Base-by-base conservation (phyloP, 1,284 basidiomycete genomes). In the Microstroma glucosiphilum region DNA sequence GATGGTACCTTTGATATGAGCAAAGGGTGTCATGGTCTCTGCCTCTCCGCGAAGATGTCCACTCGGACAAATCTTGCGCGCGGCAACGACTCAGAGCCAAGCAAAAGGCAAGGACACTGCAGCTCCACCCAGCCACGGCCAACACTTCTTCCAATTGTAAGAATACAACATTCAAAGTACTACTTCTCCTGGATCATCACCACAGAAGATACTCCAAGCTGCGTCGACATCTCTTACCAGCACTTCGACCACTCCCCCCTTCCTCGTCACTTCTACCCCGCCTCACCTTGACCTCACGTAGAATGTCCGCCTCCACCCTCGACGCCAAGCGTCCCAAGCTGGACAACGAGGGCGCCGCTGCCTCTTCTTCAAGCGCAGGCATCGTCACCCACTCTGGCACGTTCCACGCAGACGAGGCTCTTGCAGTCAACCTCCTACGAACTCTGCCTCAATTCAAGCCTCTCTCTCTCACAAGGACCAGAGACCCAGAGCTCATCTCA, bases 361-460 rank as follows among this genome's bases (percentile, higher is more conserved):
- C 46, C 17, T n/a, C n/a, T 3, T 48, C 46, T 48, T 17, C 43
- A 4, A 48, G 17, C 43, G 51, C 8, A 6, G 60, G 61, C 53
- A 76, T 77, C 60, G 69, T 77, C 58, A 96, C 93, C 1, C 93
- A 96, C 81, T 91, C 89, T 66, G 93, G 93, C 23, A 92, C 91
- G 0, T 96, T 96, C 80, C 94, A 98, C 78, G 94, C 92, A 77
- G 94, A 98, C 78, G 93, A 96, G 80, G 91, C 91, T 0, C 84
- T 96, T 21, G 92, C 92, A 0, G 91, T 96, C n/a, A 92, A 89
- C 80, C 83, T 98, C 63, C 84, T 98, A 49, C 86, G 87, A 59
- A 87, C 87, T 72, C 92, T 93, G 0, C 82, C 85, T 23, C 82
- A 85, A 25, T 97, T 90, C 81, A 85, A 84, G 57, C 83, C 87